Conservation (phyloP, 371 early-diverging fungal species). For the Cokeromyces recurvatus region DNA sequence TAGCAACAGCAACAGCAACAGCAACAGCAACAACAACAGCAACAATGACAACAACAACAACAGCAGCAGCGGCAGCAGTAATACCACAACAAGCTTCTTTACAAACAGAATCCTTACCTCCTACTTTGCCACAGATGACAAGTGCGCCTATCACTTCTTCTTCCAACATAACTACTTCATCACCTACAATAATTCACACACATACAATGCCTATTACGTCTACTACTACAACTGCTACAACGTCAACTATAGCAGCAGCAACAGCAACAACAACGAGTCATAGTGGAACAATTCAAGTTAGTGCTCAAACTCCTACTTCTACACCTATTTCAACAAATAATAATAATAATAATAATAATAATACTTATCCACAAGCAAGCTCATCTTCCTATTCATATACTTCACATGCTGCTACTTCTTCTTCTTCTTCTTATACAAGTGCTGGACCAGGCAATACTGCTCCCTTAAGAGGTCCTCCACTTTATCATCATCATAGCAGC, state of each 20-base stretch:
- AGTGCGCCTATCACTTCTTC: background rate
- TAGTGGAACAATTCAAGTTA: background rate
- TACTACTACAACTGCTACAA: background rate
- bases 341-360: background rate
- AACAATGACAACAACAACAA: background rate
- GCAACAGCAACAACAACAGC: background rate
- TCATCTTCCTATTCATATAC: no score
- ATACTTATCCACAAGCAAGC: background rate
- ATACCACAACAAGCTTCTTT: no score
- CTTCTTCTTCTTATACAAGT: conserved; percentile 9
- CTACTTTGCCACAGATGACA: no score
- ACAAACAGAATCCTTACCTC: no score
- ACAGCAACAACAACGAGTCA: background rate
- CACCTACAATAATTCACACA: background rate
- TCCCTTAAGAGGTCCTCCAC: conserved; percentile 1
- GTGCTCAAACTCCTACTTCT: background rate
- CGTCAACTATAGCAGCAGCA: background rate
- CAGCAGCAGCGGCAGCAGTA: background rate
- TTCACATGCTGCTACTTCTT: no score
- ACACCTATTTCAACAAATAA: background rate
- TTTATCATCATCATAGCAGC: background rate
- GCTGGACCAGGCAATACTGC: conserved; percentile 3
- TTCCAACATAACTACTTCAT: background rate
- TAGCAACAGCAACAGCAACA: background rate
- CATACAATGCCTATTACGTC: background rate